Conservation (phyloP, 1,284 basidiomycete genomes). For the Inonotus obliquus region DNA sequence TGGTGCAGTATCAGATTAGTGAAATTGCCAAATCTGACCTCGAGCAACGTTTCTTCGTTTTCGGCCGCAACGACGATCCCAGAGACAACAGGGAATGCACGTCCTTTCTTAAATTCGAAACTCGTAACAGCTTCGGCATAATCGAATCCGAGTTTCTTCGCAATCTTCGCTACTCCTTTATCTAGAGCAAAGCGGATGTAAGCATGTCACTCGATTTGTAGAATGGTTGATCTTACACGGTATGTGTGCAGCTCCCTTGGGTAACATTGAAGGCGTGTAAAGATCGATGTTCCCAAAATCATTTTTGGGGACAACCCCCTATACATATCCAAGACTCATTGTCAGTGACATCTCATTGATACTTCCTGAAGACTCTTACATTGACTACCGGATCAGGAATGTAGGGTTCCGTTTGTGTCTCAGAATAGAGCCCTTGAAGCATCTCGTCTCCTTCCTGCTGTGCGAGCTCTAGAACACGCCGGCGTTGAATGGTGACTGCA, state of each 20-base stretch:
- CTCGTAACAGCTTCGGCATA: conserved; percentile 93
- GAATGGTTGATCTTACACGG: conserved; percentile 60
- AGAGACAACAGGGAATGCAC: conserved; percentile 79
- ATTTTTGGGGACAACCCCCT: conserved; percentile 94
- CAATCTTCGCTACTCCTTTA: conserved; percentile 87
- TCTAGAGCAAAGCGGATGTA: conserved; percentile 39
- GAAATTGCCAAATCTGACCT: conserved; percentile 43
- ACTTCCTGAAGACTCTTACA: conserved; percentile 43
- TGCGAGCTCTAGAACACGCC: conserved; percentile 80
- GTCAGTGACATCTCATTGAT: neutral
- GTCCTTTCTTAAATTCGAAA: conserved; percentile 93
- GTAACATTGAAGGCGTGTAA: conserved; percentile 94
- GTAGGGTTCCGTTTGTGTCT: conserved; percentile 84
- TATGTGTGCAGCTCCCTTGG: conserved; percentile 81
- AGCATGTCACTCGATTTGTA: conserved; percentile 6
- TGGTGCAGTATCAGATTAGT: neutral
- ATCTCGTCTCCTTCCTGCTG: conserved; percentile 52
- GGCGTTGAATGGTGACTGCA: conserved; percentile 77
- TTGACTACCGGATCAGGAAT: conserved; percentile 76
- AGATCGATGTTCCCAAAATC: conserved; percentile 97
- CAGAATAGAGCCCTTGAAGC: conserved; percentile 85
- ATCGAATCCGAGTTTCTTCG: conserved; percentile 81
- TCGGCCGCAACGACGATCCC: conserved; percentile 87
- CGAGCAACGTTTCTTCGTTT: conserved; percentile 71
- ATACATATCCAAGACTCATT: conserved; percentile 19